A percentile compares a stretch with the other conserved stretches of the same genome.
phyloP scores from a whole-genome alignment of 2,329 filamentous ascomycete species.

The Botryotinia calthae region DNA sequence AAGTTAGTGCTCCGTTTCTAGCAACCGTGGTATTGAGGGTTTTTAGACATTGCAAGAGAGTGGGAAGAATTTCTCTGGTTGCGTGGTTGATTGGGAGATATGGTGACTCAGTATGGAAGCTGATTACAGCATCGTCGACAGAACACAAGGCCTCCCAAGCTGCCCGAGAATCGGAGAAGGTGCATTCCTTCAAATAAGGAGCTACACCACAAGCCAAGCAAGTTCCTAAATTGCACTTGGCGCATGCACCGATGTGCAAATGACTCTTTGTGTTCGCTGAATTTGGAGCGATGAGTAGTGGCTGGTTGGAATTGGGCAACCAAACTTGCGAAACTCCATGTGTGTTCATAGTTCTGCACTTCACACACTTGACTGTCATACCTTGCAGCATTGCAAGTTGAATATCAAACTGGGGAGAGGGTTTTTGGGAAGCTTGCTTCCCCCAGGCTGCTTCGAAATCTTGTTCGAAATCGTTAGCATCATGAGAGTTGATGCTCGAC shows the following conservation, averaged over 20 bases:
- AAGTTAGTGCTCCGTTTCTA: neutral
- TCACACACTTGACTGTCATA: neutral
- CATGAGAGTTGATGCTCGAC: neutral
- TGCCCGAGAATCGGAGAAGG: neutral
- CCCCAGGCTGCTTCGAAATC: conserved; percentile 2
- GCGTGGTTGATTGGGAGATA: rapidly evolving
- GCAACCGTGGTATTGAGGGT: neutral
- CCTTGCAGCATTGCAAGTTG: neutral
- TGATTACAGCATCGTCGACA: neutral
- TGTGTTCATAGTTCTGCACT: neutral
- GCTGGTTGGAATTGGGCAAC: neutral
- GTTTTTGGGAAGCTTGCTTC: neutral
- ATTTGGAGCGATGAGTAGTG: neutral
- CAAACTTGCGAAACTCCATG: neutral
- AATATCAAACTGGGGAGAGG: rapidly evolving
- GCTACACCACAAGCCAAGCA: neutral
- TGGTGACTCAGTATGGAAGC: neutral
- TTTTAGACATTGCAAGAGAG: neutral
- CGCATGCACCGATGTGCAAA: neutral
- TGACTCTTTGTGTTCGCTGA: neutral
- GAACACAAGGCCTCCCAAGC: neutral
- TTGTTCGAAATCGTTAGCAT: neutral
- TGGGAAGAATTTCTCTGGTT: neutral
- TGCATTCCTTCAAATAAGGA: neutral
- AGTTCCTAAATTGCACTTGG: neutral